A percentile compares a stretch with the other conserved stretches of the same genome.
phyloP scores from a whole-genome alignment of 2,329 filamentous ascomycete species.

The Aphanocladium album region DNA sequence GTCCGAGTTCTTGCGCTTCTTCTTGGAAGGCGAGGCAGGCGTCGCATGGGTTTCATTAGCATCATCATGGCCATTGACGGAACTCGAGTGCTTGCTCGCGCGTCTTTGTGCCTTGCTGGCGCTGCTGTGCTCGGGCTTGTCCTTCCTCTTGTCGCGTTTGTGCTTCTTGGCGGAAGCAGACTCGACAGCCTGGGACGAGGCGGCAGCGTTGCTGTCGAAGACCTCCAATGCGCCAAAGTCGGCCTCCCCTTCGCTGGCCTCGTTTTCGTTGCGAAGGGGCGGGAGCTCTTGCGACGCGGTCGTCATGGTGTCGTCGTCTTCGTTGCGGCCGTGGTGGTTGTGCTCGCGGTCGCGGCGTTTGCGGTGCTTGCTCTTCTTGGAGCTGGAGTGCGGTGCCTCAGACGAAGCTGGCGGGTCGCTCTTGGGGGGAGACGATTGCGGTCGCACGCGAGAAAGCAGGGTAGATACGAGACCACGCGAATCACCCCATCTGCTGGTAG shows the following conservation, averaged over 20 bases:
- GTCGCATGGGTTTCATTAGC: not conserved
- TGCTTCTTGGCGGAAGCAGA: conserved; percentile 21
- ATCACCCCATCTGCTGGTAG: conserved; percentile 29
- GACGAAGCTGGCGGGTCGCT: conserved; percentile 18
- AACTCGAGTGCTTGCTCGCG: conserved; percentile 11
- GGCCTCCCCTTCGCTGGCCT: conserved; percentile 21
- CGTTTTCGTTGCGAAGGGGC: conserved; percentile 16
- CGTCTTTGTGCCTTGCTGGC: conserved; percentile 16
- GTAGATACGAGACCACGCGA: conserved; percentile 27
- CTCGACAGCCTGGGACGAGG: conserved; percentile 23
- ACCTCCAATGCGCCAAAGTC: conserved; percentile 34
- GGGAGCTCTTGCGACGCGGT: conserved; percentile 14
- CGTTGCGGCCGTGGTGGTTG: conserved; percentile 6
- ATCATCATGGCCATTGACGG: not conserved
- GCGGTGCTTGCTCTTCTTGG: conserved; percentile 17
- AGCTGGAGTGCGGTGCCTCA: not conserved
- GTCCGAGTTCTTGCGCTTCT: conserved; percentile 30
- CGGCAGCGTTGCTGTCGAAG: conserved; percentile 34
- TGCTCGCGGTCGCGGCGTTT: conserved; percentile 1
- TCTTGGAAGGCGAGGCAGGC: conserved; percentile 18
- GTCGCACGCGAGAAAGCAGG: conserved; percentile 25
- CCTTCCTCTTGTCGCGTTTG: conserved; percentile 26
- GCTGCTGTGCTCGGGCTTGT: conserved; percentile 18
- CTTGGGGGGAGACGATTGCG: conserved; percentile 20
- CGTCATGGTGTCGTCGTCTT: conserved; percentile 15